Base-by-base conservation (phyloP, 371 early-diverging fungal species). In the Mucor indicus region DNA sequence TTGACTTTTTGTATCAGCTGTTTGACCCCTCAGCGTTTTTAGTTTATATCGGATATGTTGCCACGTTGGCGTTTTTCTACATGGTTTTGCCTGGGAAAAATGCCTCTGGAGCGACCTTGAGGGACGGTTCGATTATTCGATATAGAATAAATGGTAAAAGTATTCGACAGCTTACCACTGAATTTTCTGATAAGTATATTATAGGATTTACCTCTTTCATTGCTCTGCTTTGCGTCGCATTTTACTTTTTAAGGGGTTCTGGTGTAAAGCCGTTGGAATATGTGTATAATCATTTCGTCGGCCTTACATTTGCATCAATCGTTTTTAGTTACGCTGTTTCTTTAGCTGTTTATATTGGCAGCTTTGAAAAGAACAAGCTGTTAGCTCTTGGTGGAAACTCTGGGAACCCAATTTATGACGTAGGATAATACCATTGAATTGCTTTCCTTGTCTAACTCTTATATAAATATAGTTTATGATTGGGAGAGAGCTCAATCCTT, bases 331-430 rank as follows among this genome's bases (percentile, higher is more conserved):
- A 80, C 38, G 42, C 67, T 0, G 68, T 86, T 22, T 73, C 95
- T 1, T 31, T 82, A 13, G 75, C 72, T 46, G 81, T 94, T 20
- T 96, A 95, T 60, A 30, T 85, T 13, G 64, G 64, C 38, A 95
- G 94, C 39, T 93, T 93, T 74, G 61, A 85, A 17, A 53, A 50
- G 2, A 67, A 70, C 24, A 56, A 72, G 48, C 62, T 97, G 42
- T 72, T 95, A 24, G 85, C 95, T 3, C 64, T 80, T 11, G 90
- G 90, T n/a, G 98, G 96, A 16, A 95, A 95, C 71, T 84, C 89
- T 9, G 92, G 93, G 23, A 88, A 88, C 67, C 50, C 75, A 12
- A 52, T 92, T 45, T 94, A 96, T 71, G 95, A 96, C 60, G 84
- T 80, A 72, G 49, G 80, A 46, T 8, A 38, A n/a, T n/a, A n/a